Base-by-base conservation (phyloP, 2,329 filamentous ascomycete genomes). In the Epichloe bromicola region DNA sequence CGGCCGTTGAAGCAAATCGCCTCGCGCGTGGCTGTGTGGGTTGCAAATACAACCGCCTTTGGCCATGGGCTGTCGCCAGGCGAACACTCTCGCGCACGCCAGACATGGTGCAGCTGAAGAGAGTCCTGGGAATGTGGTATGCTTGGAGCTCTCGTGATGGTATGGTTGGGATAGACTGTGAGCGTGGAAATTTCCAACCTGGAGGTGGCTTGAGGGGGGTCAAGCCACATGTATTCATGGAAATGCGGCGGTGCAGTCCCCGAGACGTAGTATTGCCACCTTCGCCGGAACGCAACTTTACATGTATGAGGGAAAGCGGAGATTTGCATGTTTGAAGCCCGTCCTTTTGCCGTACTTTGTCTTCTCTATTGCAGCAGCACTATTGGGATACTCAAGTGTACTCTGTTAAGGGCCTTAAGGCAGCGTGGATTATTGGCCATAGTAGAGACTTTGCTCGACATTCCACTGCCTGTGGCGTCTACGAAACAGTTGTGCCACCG, bases 1-100 rank as follows among this genome's bases (percentile, higher is more conserved):
- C 67, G 54, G 70, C 65, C 44, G 70, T 73, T n/a, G 75, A 77
- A 52, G 69, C 69, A 60, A 70, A 74, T 63, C 73, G 67, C 53
- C 65, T 64, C 37, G 56, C 56, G 55, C 61, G 62, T 37, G 59
- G 46, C 23, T 59, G 57, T 15, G 52, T 53, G 23, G 59, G 48
- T 42, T 60, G 57, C 40, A 61, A 52, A 33, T 56, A 51, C 42
- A 67, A 48, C 53, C 62, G 60, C 50, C 58, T 61, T 50, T 59
- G 57, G 43, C 63, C 58, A 52, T 69, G 50, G 50, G 55, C 57
- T 52, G 64, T 61, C 56, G 63, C 63, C 53, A 65, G 45, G 55
- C 70, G 70, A 59, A 62, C 60, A 51, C 67, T 63, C 55, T 71
- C 67, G 51, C 70, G 69, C 57, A 69, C 59, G 53, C 64, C 66